Conservation (phyloP, 768 basidiomycete species). For the Tylopilus felleus region DNA sequence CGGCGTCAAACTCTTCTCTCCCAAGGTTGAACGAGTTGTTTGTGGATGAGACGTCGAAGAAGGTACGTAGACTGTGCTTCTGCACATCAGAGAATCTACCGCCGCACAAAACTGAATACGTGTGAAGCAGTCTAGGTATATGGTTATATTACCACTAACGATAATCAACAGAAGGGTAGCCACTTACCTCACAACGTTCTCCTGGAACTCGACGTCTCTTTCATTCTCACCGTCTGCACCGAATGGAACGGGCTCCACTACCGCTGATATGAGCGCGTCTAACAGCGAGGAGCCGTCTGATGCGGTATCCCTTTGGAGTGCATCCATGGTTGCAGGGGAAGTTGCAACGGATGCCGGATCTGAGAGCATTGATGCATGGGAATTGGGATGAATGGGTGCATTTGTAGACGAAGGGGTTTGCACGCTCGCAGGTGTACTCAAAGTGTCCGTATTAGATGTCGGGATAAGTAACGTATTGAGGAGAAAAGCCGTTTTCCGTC, state of each 20-base stretch:
- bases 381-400: conserved; percentile 62
- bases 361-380: conserved; percentile 60
- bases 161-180: not conserved
- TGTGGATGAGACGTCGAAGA: conserved; percentile 23
- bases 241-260: conserved; percentile 56
- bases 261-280: conserved; percentile 46
- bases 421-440: conserved; percentile 6
- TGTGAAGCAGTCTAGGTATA: conserved; percentile 45
- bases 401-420: conserved; percentile 23
- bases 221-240: conserved; percentile 64
- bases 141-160: not conserved
- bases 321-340: conserved; percentile 43
- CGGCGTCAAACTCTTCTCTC: conserved; percentile 22
- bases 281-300: conserved; percentile 37
- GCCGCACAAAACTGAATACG: conserved; percentile 44
- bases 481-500: conserved; percentile 77
- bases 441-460: conserved; percentile 16
- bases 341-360: conserved; percentile 55
- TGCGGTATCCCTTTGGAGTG: conserved; percentile 39
- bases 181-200: conserved; percentile 55
- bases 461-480: conserved; percentile 68
- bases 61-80: conserved; percentile 26
- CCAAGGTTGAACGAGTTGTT: conserved; percentile 29
- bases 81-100: conserved; percentile 32
- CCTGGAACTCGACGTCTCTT: conserved; percentile 64